Conservation (phyloP, 192 early-diverging fungal species). For the Mortierella alpina region DNA sequence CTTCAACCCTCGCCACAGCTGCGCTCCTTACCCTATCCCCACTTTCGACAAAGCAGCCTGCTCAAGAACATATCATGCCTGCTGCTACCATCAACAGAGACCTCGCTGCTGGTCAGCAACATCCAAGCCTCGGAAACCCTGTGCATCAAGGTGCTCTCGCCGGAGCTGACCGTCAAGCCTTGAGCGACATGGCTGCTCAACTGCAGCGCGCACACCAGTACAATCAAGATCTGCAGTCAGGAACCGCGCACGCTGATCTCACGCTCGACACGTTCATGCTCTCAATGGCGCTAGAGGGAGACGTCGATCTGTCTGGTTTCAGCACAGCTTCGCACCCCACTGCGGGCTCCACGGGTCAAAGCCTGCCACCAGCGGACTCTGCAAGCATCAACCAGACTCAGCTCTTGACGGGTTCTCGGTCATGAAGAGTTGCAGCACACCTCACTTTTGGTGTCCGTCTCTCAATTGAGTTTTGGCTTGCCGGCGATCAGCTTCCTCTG, state of each 20-base stretch:
- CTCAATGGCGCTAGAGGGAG: constrained; percentile 22
- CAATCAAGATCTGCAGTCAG: constrained; percentile 11
- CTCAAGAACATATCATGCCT: constrained; percentile 19
- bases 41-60: neutral
- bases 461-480: neutral
- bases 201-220: constrained; percentile 3
- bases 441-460: neutral
- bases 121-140: constrained; percentile 4
- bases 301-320: constrained; percentile 24
- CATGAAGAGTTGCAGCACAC: constrained; percentile 2
- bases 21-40: neutral
- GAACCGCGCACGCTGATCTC: neutral
- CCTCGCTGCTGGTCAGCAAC: constrained; percentile 15
- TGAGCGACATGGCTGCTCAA: neutral
- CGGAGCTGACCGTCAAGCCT: neutral
- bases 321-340: constrained; percentile 13
- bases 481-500: neutral
- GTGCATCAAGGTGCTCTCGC: constrained; percentile 8
- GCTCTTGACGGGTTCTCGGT: constrained; percentile 40
- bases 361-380: neutral
- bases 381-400: constrained; percentile 31
- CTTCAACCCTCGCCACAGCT: neutral
- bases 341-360: neutral
- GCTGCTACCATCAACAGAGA: constrained; percentile 34
- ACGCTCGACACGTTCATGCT: constrained; percentile 30